Base-by-base conservation (phyloP, 805 yeast species). In the Sugiyamaella floridensis region DNA sequence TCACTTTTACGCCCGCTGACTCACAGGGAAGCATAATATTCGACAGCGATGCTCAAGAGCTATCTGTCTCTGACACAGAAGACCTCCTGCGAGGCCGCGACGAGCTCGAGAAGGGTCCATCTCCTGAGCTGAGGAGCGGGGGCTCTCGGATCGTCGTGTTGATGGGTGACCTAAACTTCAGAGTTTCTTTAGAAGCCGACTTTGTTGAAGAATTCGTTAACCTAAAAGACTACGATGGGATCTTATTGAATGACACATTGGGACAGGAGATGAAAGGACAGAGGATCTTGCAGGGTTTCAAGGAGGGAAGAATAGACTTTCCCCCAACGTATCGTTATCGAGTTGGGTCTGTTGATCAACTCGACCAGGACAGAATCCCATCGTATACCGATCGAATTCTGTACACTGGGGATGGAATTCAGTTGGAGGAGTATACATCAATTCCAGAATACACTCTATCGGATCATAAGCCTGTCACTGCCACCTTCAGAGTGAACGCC, bases 351-450 rank as follows among this genome's bases (percentile, higher is more conserved):
- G 49, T 58, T 32, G 42, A 47, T 32, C 55, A 60, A 40, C 55
- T 56, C 22, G 62, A 58, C 52, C n/a, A 20, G 8, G 53, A 44
- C 45, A 47, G 85, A 47, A 64, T 68, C 6, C 85, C 86, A 0
- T 77, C 84, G 0, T 81, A 81, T 61, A 80, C 85, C 0, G 86
- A 81, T 55, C 70, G 86, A 32, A 72, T 81, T 2, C 60, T 81
- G 18, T 74, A 67, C 61, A 64, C 16, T 37, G 55, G 46, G 26
- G 54, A 47, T 45, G 54, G 48, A 20, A 45, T 41, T 47, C 19
- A 47, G 59, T 32, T 55, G 40, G 48, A 58, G 2, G 63, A 60
- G 8, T 71, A 70, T 49, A 55, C 45, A 10, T 44, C 64, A 9
- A 46, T 58, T 26, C 54, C 56, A 16, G 63, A 63, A 20, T 69